Evolutionary conservation across 768 basidiomycete genomes (phyloP).

Genomic region (Lenzites betulinus): DNA sequence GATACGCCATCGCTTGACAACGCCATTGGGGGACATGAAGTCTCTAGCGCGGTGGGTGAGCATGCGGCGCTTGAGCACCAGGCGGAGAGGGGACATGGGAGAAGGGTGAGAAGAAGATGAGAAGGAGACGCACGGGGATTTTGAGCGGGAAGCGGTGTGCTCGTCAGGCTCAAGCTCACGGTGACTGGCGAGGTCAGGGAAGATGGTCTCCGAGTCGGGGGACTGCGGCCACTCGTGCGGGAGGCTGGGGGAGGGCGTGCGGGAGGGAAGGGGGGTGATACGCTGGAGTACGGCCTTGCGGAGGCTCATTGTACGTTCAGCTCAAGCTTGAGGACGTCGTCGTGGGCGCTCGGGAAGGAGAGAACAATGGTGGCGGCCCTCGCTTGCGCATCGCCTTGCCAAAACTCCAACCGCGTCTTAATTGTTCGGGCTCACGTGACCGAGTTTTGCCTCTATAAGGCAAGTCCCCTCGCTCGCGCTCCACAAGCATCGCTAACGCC

Average conservation of each 20-base stretch:
- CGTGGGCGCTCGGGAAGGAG: too few species aligned
- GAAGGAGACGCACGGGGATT: constrained; percentile 17
- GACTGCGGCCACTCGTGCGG: constrained; percentile 21
- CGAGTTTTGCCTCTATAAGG: constrained; percentile 20
- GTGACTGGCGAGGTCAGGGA: constrained; percentile 2
- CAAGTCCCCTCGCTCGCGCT: neutral
- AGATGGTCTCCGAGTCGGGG: constrained; percentile 9
- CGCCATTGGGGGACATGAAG: constrained; percentile 18
- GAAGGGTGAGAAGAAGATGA: neutral
- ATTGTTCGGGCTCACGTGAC: constrained; percentile 13
- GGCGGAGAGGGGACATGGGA: neutral
- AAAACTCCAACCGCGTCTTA: constrained; percentile 10
- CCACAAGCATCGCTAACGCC: neutral
- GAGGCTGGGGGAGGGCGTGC: constrained; percentile 20
- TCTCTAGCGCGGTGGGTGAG: constrained; percentile 14
- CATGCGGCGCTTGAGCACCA: neutral
- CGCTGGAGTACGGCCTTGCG: constrained; percentile 24
- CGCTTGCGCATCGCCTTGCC: neutral
- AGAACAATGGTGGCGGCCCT: neutral
- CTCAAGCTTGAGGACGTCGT: neutral
- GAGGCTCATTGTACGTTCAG: constrained; percentile 23
- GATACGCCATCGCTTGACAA: constrained; percentile 23
- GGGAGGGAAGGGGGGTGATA: constrained; percentile 20
- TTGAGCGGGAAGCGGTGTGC: constrained; percentile 11
- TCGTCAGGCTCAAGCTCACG: constrained; percentile 17